Percentiles rank a stretch among this genome's conserved stretches.
Evolutionary conservation across 805 yeast species (phyloP).

Genomic region (Myxozyma melibiosi): DNA sequence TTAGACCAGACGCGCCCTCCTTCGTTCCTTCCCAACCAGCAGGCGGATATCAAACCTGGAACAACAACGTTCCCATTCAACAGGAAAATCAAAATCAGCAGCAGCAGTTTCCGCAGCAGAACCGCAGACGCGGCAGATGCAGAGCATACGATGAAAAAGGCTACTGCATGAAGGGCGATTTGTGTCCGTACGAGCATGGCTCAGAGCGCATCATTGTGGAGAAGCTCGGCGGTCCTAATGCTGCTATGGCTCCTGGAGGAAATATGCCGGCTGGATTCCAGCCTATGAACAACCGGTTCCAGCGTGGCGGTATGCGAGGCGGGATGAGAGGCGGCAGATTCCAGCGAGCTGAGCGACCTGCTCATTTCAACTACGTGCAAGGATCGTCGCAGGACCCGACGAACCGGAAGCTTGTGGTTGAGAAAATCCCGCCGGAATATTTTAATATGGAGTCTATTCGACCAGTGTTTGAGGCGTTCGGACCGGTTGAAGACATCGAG

Average conservation of each 20-base stretch:
- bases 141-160: conserved; percentile 30
- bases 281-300: neutral
- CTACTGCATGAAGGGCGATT: conserved; percentile 31
- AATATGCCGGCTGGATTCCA: neutral
- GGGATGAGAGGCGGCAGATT: conserved; percentile 10
- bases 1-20: neutral
- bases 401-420: conserved; percentile 45
- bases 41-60: conserved; percentile 3
- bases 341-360: conserved; percentile 4
- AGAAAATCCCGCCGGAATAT: conserved; percentile 49
- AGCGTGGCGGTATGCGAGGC: conserved; percentile 16
- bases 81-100: neutral
- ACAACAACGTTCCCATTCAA: neutral
- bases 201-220: conserved; percentile 26
- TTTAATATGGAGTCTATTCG: conserved; percentile 43
- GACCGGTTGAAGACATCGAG: conserved; percentile 42
- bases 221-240: neutral
- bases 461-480: conserved; percentile 49
- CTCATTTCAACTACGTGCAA: neutral
- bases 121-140: conserved; percentile 21
- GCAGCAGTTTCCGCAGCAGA: neutral
- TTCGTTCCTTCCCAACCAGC: neutral
- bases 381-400: conserved; percentile 30
- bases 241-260: neutral
- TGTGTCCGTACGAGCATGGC: conserved; percentile 35